These are phyloP conservation scores for Cryphonectria parasitica DNA, from an alignment of 2,329 filamentous ascomycete species.

Conservation along the genomic window DNA sequence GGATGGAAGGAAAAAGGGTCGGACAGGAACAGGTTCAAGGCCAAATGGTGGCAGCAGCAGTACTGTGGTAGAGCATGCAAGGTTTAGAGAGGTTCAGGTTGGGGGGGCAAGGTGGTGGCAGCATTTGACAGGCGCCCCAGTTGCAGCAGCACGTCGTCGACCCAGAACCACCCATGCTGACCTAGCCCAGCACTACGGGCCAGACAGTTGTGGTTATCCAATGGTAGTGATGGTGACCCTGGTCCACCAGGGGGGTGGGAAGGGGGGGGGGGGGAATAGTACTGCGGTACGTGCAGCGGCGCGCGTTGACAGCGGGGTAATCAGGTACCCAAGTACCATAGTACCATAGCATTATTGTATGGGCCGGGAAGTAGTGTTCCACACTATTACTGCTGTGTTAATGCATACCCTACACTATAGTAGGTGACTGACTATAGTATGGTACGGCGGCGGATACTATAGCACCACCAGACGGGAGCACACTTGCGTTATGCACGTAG, in stretches of 20 bases:
- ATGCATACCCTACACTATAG: slow-evolving; percentile 3
- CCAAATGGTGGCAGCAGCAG: background rate
- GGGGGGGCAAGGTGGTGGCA: slow-evolving; percentile 14
- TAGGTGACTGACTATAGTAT: background rate
- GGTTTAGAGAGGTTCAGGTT: slow-evolving; percentile 9
- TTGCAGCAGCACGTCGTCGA: background rate
- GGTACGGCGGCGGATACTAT: slow-evolving; percentile 1
- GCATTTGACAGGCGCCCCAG: slow-evolving; percentile 29
- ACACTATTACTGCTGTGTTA: background rate
- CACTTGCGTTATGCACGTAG: background rate
- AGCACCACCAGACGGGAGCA: background rate
- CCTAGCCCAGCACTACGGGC: slow-evolving; percentile 12
- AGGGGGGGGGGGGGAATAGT: background rate
- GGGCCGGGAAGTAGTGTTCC: background rate
- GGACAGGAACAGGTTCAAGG: background rate
- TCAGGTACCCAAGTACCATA: background rate
- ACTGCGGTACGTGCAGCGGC: slow-evolving; percentile 1
- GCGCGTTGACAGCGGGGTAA: background rate
- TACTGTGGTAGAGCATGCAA: slow-evolving; percentile 1
- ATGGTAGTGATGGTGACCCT: background rate
- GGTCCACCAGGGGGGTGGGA: background rate
- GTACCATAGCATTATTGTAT: background rate
- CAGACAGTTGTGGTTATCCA: background rate
- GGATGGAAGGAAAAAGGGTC: background rate
- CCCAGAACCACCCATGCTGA: background rate